Conservation (phyloP, 73 alveolate genomes). For the Effrenium voratum region DNA sequence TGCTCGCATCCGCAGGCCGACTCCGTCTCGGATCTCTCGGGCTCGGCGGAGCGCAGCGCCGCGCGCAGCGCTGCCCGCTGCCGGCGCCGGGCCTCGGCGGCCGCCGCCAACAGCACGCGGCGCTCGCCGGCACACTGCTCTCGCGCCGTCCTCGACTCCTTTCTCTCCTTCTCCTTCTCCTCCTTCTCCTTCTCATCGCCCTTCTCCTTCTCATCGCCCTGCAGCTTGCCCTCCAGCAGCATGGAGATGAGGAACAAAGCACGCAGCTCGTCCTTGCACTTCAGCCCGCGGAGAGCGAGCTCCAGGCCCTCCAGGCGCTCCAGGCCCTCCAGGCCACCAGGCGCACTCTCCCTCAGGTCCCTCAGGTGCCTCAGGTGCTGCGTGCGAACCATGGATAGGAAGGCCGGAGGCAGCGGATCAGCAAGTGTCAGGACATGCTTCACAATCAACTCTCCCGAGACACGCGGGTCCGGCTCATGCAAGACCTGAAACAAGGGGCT, state of each 20-base stretch:
- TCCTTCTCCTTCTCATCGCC: background rate
- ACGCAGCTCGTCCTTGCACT: conserved; percentile 39
- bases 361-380: conserved; percentile 31
- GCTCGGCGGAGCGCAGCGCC: background rate
- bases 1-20: too few species aligned
- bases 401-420: conserved; percentile 22
- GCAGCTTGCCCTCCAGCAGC: conserved; percentile 25
- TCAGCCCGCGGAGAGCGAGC: background rate
- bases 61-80: background rate
- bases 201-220: too few species aligned
- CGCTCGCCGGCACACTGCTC: conserved; percentile 30
- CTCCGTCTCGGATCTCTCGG: too few species aligned
- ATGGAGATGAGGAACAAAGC: conserved; percentile 40
- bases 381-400: conserved; percentile 31
- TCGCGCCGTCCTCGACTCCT: background rate
- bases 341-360: background rate
- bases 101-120: conserved; percentile 9
- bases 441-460: conserved; percentile 41
- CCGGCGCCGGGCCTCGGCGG: conserved; percentile 18
- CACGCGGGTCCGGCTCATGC: background rate
- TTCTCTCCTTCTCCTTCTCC: background rate
- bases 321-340: background rate
- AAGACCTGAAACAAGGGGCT: background rate
- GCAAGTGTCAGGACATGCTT: conserved; percentile 9
- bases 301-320: background rate